A percentile compares a stretch with the other conserved stretches of the same genome.
Conservation (phyloP, 805 yeast genomes). For the Candida insectorum region DNA sequence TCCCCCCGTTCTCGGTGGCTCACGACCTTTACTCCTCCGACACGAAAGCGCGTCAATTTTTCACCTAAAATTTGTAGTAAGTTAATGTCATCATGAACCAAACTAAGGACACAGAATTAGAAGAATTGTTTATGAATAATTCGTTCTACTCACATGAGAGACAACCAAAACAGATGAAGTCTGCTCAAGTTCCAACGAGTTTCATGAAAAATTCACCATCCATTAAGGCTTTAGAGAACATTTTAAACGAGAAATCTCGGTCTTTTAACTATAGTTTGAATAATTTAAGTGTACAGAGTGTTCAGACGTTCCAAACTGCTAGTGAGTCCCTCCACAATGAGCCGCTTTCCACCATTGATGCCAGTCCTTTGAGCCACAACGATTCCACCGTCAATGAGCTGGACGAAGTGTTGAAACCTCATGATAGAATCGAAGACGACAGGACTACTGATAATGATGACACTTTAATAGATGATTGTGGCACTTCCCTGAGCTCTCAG, state of each 20-base stretch:
- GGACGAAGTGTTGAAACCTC: constrained; percentile 1
- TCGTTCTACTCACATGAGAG: constrained; percentile 26
- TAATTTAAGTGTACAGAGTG: constrained; percentile 6
- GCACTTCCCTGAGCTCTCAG: neutral
- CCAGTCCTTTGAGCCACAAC: constrained; percentile 9
- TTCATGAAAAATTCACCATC: constrained; percentile 40
- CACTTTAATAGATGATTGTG: constrained; percentile 20
- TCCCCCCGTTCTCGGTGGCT: too few relatives aligned
- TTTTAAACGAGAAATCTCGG: constrained; percentile 21
- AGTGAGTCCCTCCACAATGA: constrained; percentile 3
- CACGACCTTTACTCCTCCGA: too few relatives aligned
- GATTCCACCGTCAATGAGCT: constrained; percentile 13
- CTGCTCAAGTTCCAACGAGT: constrained; percentile 20
- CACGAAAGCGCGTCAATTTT: neutral
- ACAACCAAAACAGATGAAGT: constrained; percentile 9
- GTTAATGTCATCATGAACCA: too few relatives aligned
- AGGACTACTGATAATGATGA: constrained; percentile 19
- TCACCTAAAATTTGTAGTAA: too few relatives aligned
- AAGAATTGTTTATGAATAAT: constrained; percentile 30
- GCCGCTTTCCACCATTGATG: constrained; percentile 1
- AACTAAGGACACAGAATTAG: constrained; percentile 14
- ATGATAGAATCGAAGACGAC: neutral
- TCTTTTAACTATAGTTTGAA: constrained; percentile 12
- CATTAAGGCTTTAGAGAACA: constrained; percentile 37
- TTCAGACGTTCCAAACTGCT: constrained; percentile 13